These are phyloP conservation scores for Candida methanosorbosa DNA, from an alignment of 805 yeast species.

Conservation along the genomic window DNA sequence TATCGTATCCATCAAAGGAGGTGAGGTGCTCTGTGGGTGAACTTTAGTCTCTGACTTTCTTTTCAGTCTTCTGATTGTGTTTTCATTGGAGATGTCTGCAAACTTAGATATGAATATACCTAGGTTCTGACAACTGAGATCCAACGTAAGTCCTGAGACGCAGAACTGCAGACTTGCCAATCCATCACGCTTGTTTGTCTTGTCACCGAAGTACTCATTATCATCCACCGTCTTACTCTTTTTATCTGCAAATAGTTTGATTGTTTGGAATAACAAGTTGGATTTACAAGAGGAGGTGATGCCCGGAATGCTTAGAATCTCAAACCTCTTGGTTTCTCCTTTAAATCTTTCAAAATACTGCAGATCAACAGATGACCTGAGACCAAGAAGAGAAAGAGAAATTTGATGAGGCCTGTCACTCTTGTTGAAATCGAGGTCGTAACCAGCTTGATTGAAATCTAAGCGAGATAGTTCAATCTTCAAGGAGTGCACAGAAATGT, in stretches of 20 bases:
- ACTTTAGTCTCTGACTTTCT: neutral
- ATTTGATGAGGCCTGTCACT: constrained; percentile 34
- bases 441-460: constrained; percentile 29
- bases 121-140: constrained; percentile 31
- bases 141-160: constrained; percentile 35
- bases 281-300: constrained; percentile 28
- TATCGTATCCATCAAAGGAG: neutral
- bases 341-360: constrained; percentile 8
- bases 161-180: constrained; percentile 19
- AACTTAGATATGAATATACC: constrained; percentile 20
- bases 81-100: neutral
- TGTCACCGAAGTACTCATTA: constrained; percentile 5
- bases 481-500: constrained; percentile 9
- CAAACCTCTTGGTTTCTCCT: constrained; percentile 14
- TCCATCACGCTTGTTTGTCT: neutral
- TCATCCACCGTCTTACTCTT: constrained; percentile 5
- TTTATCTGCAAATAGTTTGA: constrained; percentile 16
- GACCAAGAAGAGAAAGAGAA: constrained; percentile 28
- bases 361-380: constrained; percentile 19
- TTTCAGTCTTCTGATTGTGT: constrained; percentile 1
- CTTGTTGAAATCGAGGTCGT: constrained; percentile 30
- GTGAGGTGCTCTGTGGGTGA: too few relatives aligned
- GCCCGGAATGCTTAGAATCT: constrained; percentile 21
- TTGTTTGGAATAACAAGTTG: constrained; percentile 27
- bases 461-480: constrained; percentile 10